A percentile compares a stretch with the other conserved stretches of the same genome.
Conservation (phyloP, 257 asterid species). For the Knoxia roxburghii region DNA sequence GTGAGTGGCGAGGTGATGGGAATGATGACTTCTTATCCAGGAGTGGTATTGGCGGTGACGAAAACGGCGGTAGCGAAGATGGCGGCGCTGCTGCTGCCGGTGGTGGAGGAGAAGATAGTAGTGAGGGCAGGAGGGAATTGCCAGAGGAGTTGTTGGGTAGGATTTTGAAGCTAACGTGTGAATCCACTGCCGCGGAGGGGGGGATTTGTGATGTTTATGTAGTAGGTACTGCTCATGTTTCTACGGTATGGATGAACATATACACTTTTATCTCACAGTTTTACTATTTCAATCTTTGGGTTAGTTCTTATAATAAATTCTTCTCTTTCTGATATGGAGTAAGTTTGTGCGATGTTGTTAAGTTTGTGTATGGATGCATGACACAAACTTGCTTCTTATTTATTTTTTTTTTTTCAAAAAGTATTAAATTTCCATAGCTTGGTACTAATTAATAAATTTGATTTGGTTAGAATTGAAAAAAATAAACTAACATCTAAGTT, state of each 20-base stretch:
- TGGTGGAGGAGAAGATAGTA: conserved; percentile 15
- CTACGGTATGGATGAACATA: conserved; percentile 37
- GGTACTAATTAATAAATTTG: not conserved
- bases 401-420: no score
- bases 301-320: not conserved
- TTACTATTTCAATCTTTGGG: not conserved
- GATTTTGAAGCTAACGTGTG: conserved; percentile 61
- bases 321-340: not conserved
- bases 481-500: not conserved
- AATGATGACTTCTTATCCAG: conserved; percentile 11
- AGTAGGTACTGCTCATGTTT: conserved; percentile 91
- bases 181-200: conserved; percentile 62
- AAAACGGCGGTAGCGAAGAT: conserved; percentile 28
- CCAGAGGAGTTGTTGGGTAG: conserved; percentile 65
- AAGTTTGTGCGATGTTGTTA: not conserved
- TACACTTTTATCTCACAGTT: not conserved
- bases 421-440: not conserved
- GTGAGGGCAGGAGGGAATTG: conserved; percentile 49
- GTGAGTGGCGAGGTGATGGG: conserved; percentile 12
- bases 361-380: not conserved
- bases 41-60: conserved; percentile 20
- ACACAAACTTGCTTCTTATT: not conserved
- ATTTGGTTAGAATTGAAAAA: not conserved
- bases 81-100: conserved; percentile 15
- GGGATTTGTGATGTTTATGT: conserved; percentile 80